These are phyloP conservation scores for Gracilaria domingensis DNA, from an alignment of 23 red algal species.

Conservation along the genomic window DNA sequence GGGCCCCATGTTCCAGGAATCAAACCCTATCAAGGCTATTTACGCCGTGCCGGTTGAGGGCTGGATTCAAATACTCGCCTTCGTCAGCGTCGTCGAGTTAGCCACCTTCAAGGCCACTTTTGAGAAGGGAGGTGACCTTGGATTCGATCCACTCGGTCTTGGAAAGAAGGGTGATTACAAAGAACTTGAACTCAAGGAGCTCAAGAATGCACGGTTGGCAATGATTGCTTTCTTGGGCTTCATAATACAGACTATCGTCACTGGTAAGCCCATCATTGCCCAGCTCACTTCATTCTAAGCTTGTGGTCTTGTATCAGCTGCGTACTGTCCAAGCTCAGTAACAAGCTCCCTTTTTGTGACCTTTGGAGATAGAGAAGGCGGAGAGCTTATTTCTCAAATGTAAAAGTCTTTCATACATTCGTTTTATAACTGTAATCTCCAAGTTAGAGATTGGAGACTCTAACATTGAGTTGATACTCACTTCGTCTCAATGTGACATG, in stretches of 20 bases:
- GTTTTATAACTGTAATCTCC: not conserved
- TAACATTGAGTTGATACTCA: not conserved
- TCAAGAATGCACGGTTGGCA: conserved; percentile 86
- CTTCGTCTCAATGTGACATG: not conserved
- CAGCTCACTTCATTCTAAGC: conserved; percentile 68
- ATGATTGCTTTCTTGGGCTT: conserved; percentile 84
- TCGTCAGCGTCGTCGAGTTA: conserved; percentile 80
- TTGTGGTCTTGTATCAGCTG: not conserved
- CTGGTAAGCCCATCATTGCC: conserved; percentile 65
- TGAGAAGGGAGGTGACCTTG: conserved; percentile 70
- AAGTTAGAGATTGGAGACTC: too few relatives aligned
- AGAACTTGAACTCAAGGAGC: conserved; percentile 70
- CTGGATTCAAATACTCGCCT: conserved; percentile 88
- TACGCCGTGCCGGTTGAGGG: conserved; percentile 88
- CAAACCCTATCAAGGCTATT: conserved; percentile 84
- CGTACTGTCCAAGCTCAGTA: not conserved
- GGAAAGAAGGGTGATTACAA: conserved; percentile 42
- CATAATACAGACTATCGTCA: conserved; percentile 75
- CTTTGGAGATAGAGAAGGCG: not conserved
- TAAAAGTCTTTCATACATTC: conserved; percentile 39
- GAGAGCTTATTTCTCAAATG: conserved; percentile 20
- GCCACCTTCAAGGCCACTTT: conserved; percentile 90
- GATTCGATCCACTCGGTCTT: conserved; percentile 89
- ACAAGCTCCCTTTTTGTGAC: conserved; percentile 20
- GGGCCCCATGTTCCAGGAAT: conserved; percentile 73